phyloP scores from a whole-genome alignment of 441 rosid species.

The Pelargonium cotyledonis region DNA sequence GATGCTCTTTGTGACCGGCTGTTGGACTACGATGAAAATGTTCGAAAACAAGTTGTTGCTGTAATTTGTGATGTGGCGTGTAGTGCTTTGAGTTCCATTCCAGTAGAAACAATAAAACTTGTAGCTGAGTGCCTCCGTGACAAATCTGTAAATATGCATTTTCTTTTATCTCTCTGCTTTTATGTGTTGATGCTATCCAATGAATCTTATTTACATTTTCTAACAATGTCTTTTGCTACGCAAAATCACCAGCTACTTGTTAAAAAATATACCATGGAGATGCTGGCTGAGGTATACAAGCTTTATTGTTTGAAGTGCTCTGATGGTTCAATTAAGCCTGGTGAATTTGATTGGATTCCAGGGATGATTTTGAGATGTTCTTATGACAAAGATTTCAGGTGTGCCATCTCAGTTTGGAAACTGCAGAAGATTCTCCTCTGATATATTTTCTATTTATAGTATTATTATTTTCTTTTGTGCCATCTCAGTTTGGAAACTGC shows the following conservation, averaged over 20 bases:
- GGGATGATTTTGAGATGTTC: slow-evolving; percentile 91
- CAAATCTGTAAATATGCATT: slow-evolving; percentile 67
- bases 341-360: slow-evolving; percentile 92
- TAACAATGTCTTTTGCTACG: slow-evolving; percentile 12
- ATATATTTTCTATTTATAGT: background rate
- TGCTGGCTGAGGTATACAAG: slow-evolving; percentile 77
- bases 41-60: slow-evolving; percentile 92
- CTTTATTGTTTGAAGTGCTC: slow-evolving; percentile 49
- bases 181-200: slow-evolving; percentile 15
- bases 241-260: slow-evolving; percentile 59
- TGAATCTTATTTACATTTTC: slow-evolving; percentile 17
- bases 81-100: slow-evolving; percentile 56
- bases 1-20: slow-evolving; percentile 97
- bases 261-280: slow-evolving; percentile 87
- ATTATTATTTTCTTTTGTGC: slow-evolving; percentile 12
- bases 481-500: background rate
- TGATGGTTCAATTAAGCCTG: slow-evolving; percentile 39
- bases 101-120: slow-evolving; percentile 69
- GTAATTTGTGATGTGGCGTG: slow-evolving; percentile 85
- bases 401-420: slow-evolving; percentile 9
- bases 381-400: slow-evolving; percentile 97
- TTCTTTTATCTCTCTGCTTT: slow-evolving; percentile 17
- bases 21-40: slow-evolving; percentile 95
- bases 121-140: slow-evolving; percentile 94
- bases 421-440: background rate